Evolutionary conservation across 805 yeast species (phyloP).

Genomic region (Zygotorulaspora chibaensis): DNA sequence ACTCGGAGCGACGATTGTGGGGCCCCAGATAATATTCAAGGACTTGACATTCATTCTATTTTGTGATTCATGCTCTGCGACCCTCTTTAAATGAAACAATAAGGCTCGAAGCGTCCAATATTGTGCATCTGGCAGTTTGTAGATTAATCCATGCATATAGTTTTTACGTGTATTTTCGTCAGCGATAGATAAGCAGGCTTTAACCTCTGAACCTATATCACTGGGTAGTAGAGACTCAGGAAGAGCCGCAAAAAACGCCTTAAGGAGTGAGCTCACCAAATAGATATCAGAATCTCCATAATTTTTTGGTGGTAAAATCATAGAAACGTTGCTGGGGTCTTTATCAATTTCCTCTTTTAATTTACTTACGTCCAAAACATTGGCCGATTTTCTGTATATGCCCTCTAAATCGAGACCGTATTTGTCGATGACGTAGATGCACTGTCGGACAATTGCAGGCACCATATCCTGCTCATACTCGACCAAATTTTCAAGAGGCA

Average conservation of each 20-base stretch:
- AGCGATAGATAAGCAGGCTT: conserved; percentile 61
- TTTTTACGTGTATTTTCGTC: conserved; percentile 64
- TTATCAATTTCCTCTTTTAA: conserved; percentile 65
- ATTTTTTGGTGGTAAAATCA: conserved; percentile 51
- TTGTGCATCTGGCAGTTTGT: conserved; percentile 88
- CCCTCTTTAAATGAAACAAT: conserved; percentile 77
- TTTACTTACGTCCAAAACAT: conserved; percentile 66
- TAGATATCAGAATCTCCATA: conserved; percentile 77
- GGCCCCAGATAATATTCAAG: conserved; percentile 93
- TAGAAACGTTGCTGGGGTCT: conserved; percentile 63
- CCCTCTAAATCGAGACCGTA: conserved; percentile 87
- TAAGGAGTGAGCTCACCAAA: conserved; percentile 81
- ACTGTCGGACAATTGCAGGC: conserved; percentile 83
- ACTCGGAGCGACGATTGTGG: conserved; percentile 69
- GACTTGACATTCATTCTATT: conserved; percentile 83
- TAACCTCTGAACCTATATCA: conserved; percentile 27
- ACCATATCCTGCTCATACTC: conserved; percentile 86
- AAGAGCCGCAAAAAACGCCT: conserved; percentile 73
- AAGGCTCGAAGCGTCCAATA: conserved; percentile 86
- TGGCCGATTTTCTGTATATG: conserved; percentile 82
- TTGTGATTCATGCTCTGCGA: conserved; percentile 54
- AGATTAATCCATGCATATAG: conserved; percentile 77
- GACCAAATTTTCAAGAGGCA: conserved; percentile 70
- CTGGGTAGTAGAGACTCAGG: conserved; percentile 53
- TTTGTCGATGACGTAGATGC: conserved; percentile 79